phyloP scores from a whole-genome alignment of 2,329 filamentous ascomycete species.

The Alternaria burnsii region DNA sequence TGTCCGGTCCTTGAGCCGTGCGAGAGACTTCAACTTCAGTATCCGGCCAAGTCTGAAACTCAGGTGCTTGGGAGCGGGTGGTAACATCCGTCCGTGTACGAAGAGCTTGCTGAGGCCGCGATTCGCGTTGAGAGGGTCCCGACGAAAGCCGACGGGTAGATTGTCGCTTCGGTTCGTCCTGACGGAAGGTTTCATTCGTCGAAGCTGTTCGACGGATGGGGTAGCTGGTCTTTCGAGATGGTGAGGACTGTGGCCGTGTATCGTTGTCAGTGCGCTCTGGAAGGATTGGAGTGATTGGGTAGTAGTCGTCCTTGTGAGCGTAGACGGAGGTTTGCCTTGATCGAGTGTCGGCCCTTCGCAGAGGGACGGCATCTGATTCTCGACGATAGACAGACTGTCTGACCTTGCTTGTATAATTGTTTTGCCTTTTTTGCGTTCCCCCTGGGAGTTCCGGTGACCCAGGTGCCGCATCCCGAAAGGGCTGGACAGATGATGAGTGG shows the following conservation, averaged over 20 bases:
- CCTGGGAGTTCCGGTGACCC: slow-evolving; percentile 33
- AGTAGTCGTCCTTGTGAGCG: slow-evolving; percentile 23
- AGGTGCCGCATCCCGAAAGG: slow-evolving; percentile 35
- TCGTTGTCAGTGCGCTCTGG: slow-evolving; percentile 15
- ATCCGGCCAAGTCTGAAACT: neutral
- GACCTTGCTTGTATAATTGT: slow-evolving; percentile 21
- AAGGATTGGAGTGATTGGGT: slow-evolving; percentile 22
- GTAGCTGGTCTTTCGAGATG: slow-evolving; percentile 8
- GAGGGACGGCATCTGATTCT: neutral
- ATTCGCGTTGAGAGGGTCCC: neutral
- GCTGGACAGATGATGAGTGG: slow-evolving; percentile 14
- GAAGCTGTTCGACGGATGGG: slow-evolving; percentile 19
- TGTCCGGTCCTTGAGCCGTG: neutral
- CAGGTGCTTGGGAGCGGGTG: neutral
- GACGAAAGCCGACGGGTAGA: neutral
- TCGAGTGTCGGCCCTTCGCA: slow-evolving; percentile 16
- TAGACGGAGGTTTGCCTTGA: neutral
- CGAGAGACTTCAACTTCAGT: neutral
- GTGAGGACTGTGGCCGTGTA: slow-evolving; percentile 9
- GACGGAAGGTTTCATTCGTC: slow-evolving; percentile 10
- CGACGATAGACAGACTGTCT: slow-evolving; percentile 10
- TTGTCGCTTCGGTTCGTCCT: neutral
- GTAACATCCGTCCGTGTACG: neutral
- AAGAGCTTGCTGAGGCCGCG: neutral
- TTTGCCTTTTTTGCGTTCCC: slow-evolving; percentile 43